A percentile compares a stretch with the other conserved stretches of the same genome.
Conservation (phyloP, 2,329 filamentous ascomycete species). For the Beauveria australis region DNA sequence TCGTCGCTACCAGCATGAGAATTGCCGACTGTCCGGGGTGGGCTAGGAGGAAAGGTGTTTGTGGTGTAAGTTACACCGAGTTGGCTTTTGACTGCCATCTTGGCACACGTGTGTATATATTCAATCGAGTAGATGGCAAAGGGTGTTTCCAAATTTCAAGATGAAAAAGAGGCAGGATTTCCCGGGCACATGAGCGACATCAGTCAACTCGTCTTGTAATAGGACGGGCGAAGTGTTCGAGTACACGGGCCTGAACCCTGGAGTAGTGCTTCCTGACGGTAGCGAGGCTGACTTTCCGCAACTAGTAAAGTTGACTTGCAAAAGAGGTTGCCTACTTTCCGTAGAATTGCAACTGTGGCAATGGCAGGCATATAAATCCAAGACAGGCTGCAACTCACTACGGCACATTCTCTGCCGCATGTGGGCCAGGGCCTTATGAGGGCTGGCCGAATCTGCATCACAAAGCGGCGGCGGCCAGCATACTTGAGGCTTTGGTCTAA, state of each 20-base stretch:
- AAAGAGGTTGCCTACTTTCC: not conserved
- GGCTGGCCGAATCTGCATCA: not conserved
- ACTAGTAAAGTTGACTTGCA: not conserved
- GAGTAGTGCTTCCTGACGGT: not conserved
- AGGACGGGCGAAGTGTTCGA: not conserved
- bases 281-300: not conserved
- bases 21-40: conserved; percentile 14
- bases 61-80: not conserved
- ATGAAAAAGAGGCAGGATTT: not conserved
- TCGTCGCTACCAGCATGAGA: conserved; percentile 28
- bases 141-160: not conserved
- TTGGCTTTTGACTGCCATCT: not conserved
- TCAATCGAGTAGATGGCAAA: not conserved
- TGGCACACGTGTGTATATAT: not conserved
- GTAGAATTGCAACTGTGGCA: not conserved
- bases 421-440: not conserved
- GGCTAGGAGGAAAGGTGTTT: conserved; percentile 6
- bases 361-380: not conserved
- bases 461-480: not conserved
- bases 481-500: not conserved
- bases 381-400: conserved; percentile 6
- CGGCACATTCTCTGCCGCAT: conserved; percentile 1
- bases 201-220: not conserved
- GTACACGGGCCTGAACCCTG: not conserved
- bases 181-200: not conserved